Percentiles rank a stretch among this genome's conserved stretches.
phyloP scores from a whole-genome alignment of 257 asterid genomes.

The Cruciata laevipes region DNA sequence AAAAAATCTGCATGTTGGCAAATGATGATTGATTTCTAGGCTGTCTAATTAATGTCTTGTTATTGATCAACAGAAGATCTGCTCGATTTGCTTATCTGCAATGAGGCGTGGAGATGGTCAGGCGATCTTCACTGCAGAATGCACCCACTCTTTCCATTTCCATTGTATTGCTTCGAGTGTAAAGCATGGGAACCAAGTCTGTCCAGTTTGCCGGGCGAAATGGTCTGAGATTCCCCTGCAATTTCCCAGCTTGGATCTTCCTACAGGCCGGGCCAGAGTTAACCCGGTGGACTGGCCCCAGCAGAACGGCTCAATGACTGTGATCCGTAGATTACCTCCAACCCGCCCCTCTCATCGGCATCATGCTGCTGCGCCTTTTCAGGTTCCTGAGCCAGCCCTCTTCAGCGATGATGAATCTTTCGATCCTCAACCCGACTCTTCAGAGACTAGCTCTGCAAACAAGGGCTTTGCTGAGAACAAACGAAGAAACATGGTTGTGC shows the following conservation, averaged over 20 bases:
- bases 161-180: slow-evolving; percentile 91
- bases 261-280: slow-evolving; percentile 40
- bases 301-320: slow-evolving; percentile 48
- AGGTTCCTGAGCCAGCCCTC: slow-evolving; percentile 69
- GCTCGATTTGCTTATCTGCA: slow-evolving; percentile 83
- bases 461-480: slow-evolving; percentile 20
- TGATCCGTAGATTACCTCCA: slow-evolving; percentile 56
- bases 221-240: slow-evolving; percentile 87
- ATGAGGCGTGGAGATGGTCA: slow-evolving; percentile 92
- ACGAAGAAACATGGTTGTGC: slow-evolving; percentile 40
- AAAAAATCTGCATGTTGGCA: not conserved
- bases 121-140: slow-evolving; percentile 92
- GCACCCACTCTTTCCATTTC: slow-evolving; percentile 95
- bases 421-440: slow-evolving; percentile 35
- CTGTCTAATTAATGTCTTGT: slow-evolving; percentile 15
- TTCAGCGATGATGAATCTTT: slow-evolving; percentile 82
- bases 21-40: not conserved
- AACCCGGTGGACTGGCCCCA: slow-evolving; percentile 57
- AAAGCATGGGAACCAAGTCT: slow-evolving; percentile 82
- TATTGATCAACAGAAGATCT: slow-evolving; percentile 52
- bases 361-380: slow-evolving; percentile 34
- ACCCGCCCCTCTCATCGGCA: slow-evolving; percentile 60
- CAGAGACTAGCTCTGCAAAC: slow-evolving; percentile 24
- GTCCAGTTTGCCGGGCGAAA: slow-evolving; percentile 92
- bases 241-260: slow-evolving; percentile 49